A percentile compares a stretch with the other conserved stretches of the same genome.
Evolutionary conservation across 1,284 basidiomycete genomes (phyloP).

Genomic region (Cerioporus squamosus): DNA sequence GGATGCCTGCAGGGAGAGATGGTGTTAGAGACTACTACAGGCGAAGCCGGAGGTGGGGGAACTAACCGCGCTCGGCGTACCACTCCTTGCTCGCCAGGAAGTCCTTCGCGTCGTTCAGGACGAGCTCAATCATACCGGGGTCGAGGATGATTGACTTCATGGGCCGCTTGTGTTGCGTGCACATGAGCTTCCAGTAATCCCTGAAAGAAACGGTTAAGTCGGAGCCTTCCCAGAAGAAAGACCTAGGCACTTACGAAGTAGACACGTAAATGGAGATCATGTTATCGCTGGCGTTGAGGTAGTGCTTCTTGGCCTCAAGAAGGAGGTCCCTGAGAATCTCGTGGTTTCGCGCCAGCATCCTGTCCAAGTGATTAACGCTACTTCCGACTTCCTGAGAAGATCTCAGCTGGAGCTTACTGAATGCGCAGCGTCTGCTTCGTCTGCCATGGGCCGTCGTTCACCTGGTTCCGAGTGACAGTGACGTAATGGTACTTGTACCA

Average conservation of each 20-base stretch:
- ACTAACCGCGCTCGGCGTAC: conserved; percentile 45
- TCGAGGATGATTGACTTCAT: conserved; percentile 70
- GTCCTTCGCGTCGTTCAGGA: conserved; percentile 69
- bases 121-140: conserved; percentile 62
- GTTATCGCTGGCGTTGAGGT: conserved; percentile 53
- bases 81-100: conserved; percentile 68
- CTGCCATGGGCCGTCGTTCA: conserved; percentile 25
- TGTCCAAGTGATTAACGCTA: conserved; percentile 29
- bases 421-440: conserved; percentile 33
- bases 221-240: neutral
- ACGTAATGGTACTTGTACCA: conserved; percentile 39
- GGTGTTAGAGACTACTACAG: no score
- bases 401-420: conserved; percentile 25
- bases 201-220: neutral
- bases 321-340: conserved; percentile 53
- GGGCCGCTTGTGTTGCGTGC: conserved; percentile 64
- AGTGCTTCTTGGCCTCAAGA: conserved; percentile 58
- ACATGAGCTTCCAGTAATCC: conserved; percentile 58
- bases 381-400: neutral
- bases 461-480: conserved; percentile 30
- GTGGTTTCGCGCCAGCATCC: conserved; percentile 56
- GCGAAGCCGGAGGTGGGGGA: no score
- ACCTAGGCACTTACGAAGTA: conserved; percentile 40
- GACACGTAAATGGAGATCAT: conserved; percentile 61
- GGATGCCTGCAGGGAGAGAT: conserved; percentile 43